Percentiles rank a stretch among this genome's conserved stretches.
Conservation (phyloP, 768 basidiomycete genomes). For the Nevesoporus exiguus region DNA sequence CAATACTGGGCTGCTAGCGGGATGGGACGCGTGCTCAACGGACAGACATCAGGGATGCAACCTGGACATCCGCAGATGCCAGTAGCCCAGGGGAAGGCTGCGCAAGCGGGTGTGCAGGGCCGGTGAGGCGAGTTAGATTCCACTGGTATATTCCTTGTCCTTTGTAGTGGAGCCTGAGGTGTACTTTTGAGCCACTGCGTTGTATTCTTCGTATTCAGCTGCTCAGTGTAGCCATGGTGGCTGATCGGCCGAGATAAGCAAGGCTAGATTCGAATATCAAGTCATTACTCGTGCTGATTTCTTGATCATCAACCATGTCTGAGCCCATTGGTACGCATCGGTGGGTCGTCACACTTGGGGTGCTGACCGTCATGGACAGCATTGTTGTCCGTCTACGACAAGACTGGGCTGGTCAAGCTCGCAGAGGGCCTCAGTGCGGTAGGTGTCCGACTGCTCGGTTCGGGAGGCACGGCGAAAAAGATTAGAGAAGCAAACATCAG, state of each 20-base stretch:
- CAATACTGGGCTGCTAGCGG: slow-evolving; percentile 26
- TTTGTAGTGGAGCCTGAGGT: slow-evolving; percentile 5
- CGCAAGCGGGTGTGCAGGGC: slow-evolving; percentile 33
- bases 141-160: not conserved
- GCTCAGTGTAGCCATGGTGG: slow-evolving; percentile 7
- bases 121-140: slow-evolving; percentile 23
- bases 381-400: slow-evolving; percentile 95
- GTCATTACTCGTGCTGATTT: not conserved
- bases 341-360: not conserved
- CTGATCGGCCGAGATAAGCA: slow-evolving; percentile 20
- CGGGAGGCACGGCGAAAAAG: slow-evolving; percentile 96
- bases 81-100: slow-evolving; percentile 31
- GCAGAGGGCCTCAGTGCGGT: slow-evolving; percentile 78
- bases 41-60: slow-evolving; percentile 29
- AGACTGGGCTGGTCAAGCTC: slow-evolving; percentile 82
- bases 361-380: slow-evolving; percentile 44
- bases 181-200: slow-evolving; percentile 12
- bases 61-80: slow-evolving; percentile 30
- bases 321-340: slow-evolving; percentile 26
- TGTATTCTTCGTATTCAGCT: slow-evolving; percentile 5
- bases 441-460: slow-evolving; percentile 87
- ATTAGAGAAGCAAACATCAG: slow-evolving; percentile 90
- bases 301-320: slow-evolving; percentile 24
- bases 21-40: slow-evolving; percentile 23
- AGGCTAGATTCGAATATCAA: not conserved